Evolutionary conservation across 1,139 yeast species (phyloP).

Genomic region (Spathaspora sp.): DNA sequence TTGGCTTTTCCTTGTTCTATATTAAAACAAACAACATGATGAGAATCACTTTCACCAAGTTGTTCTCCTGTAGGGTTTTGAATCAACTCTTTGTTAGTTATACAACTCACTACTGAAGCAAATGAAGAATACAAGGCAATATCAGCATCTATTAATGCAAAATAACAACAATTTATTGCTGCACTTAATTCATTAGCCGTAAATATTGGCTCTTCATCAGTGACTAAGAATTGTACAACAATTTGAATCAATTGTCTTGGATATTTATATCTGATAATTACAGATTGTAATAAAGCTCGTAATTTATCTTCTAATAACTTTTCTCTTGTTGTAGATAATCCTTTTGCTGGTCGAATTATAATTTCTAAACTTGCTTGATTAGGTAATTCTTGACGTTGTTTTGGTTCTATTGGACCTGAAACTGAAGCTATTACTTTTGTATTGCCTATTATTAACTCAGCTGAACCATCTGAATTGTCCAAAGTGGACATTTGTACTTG

Average conservation of each 20-base stretch:
- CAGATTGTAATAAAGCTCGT: slow-evolving; percentile 57
- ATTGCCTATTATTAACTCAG: slow-evolving; percentile 41
- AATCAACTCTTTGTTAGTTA: slow-evolving; percentile 29
- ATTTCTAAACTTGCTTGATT: slow-evolving; percentile 76
- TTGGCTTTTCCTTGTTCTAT: slow-evolving; percentile 51
- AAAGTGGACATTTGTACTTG: slow-evolving; percentile 35
- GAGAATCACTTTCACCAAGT: slow-evolving; percentile 49
- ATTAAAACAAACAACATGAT: slow-evolving; percentile 67
- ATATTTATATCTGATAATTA: slow-evolving; percentile 63
- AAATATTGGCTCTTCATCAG: slow-evolving; percentile 28
- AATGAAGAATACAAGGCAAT: slow-evolving; percentile 65
- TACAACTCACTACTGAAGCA: slow-evolving; percentile 51
- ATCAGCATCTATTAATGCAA: slow-evolving; percentile 80
- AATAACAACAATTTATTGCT: slow-evolving; percentile 66
- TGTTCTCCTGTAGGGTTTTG: slow-evolving; percentile 45
- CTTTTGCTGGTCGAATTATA: slow-evolving; percentile 75
- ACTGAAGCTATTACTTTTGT: slow-evolving; percentile 69
- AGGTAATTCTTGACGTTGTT: slow-evolving; percentile 81
- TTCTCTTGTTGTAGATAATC: slow-evolving; percentile 78
- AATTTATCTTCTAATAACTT: slow-evolving; percentile 72
- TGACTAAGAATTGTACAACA: slow-evolving; percentile 75
- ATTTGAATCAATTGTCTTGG: slow-evolving; percentile 87
- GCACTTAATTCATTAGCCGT: slow-evolving; percentile 62
- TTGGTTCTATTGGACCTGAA: slow-evolving; percentile 89
- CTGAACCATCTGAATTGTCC: slow-evolving; percentile 77